These are phyloP conservation scores for Terfezia claveryi DNA, from an alignment of 495 filamentous ascomycete genomes.

Conservation along the genomic window DNA sequence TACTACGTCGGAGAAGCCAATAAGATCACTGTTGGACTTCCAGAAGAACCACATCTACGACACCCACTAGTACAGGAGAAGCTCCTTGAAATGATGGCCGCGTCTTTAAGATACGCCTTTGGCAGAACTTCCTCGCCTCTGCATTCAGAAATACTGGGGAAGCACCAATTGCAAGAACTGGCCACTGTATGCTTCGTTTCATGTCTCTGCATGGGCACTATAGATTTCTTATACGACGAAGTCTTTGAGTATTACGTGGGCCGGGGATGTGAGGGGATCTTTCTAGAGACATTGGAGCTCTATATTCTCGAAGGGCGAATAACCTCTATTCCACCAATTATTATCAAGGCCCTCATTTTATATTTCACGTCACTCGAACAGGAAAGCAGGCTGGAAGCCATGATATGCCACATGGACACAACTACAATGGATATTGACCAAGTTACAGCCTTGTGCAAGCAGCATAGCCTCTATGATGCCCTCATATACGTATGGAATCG, in stretches of 20 bases:
- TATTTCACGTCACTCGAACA: slow-evolving; percentile 53
- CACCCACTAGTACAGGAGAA: slow-evolving; percentile 73
- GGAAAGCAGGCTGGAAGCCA: slow-evolving; percentile 65
- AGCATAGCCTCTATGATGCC: slow-evolving; percentile 79
- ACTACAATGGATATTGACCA: slow-evolving; percentile 85
- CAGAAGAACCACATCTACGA: slow-evolving; percentile 54
- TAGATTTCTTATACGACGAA: slow-evolving; percentile 74
- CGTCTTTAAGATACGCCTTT: slow-evolving; percentile 80
- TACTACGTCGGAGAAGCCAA: slow-evolving; percentile 79
- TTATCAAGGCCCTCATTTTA: slow-evolving; percentile 65
- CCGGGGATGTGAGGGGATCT: slow-evolving; percentile 44
- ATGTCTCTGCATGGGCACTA: slow-evolving; percentile 49
- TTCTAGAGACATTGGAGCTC: slow-evolving; percentile 67
- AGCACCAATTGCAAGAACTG: slow-evolving; percentile 47
- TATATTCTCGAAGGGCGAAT: slow-evolving; percentile 63
- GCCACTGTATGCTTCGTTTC: slow-evolving; percentile 63
- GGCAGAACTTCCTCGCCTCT: slow-evolving; percentile 23
- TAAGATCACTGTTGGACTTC: slow-evolving; percentile 79
- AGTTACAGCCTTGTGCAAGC: slow-evolving; percentile 70
- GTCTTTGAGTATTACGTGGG: slow-evolving; percentile 80
- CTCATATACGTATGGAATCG: slow-evolving; percentile 95
- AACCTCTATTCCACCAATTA: slow-evolving; percentile 51
- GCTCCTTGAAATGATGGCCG: slow-evolving; percentile 79
- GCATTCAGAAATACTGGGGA: slow-evolving; percentile 26
- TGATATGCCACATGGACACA: slow-evolving; percentile 82